Conservation (phyloP, 352 stramenopile genomes). For the Pythium rishiriense region DNA sequence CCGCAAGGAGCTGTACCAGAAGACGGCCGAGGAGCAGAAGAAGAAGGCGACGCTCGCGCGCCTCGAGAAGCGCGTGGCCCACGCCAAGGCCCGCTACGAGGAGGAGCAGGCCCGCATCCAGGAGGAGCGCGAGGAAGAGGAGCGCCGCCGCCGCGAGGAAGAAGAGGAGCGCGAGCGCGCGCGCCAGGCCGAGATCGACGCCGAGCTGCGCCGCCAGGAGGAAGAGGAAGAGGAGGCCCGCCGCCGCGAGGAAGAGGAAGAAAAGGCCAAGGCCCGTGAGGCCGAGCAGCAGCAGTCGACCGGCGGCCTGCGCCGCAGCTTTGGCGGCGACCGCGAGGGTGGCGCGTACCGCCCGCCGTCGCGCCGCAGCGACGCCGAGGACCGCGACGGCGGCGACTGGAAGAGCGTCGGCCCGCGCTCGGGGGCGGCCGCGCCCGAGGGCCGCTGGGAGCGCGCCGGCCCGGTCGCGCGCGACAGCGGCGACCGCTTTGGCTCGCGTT, state of each 20-base stretch:
- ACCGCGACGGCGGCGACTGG: slow-evolving; percentile 48
- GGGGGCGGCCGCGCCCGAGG: slow-evolving; percentile 45
- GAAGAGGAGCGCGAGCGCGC: slow-evolving; percentile 58
- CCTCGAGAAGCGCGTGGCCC: slow-evolving; percentile 58
- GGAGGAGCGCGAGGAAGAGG: slow-evolving; percentile 63
- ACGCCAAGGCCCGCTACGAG: slow-evolving; percentile 69
- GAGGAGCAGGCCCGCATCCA: slow-evolving; percentile 65
- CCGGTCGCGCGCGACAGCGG: slow-evolving; percentile 40
- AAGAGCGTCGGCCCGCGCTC: slow-evolving; percentile 48
- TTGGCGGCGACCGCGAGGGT: slow-evolving; percentile 17
- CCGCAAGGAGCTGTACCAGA: slow-evolving; percentile 87
- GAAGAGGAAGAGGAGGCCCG: slow-evolving; percentile 54
- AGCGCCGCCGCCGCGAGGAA: slow-evolving; percentile 56
- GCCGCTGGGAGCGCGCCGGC: slow-evolving; percentile 58
- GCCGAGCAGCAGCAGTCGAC: slow-evolving; percentile 4
- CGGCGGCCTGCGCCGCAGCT: slow-evolving; percentile 21
- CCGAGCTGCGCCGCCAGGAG: slow-evolving; percentile 65
- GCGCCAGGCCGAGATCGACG: slow-evolving; percentile 61
- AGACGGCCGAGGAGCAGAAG: slow-evolving; percentile 81
- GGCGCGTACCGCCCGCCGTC: slow-evolving; percentile 31
- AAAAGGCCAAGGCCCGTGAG: slow-evolving; percentile 21
- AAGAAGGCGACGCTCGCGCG: slow-evolving; percentile 78
- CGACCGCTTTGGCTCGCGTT: slow-evolving; percentile 22
- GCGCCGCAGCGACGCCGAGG: slow-evolving; percentile 39
- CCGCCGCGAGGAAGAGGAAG: slow-evolving; percentile 46